phyloP scores from a whole-genome alignment of 2,329 filamentous ascomycete species.

The Phaeosphaeria sp. region DNA sequence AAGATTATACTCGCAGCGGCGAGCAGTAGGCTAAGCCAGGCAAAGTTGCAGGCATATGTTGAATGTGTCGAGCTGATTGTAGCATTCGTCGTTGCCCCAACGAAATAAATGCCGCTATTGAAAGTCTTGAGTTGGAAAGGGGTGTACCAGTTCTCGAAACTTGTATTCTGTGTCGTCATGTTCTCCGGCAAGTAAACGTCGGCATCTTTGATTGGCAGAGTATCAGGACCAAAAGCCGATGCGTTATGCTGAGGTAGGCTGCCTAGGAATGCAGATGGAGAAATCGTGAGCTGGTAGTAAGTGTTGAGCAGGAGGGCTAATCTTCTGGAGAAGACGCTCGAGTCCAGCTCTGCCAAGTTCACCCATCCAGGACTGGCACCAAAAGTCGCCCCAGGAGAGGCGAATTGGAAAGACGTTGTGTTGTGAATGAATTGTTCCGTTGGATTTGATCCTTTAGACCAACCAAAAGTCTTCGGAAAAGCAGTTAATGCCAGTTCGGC shows the following conservation, averaged over 20 bases:
- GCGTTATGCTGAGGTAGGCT: slow-evolving; percentile 26
- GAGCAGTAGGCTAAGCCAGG: slow-evolving; percentile 37
- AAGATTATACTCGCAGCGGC: slow-evolving; percentile 24
- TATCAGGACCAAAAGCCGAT: slow-evolving; percentile 34
- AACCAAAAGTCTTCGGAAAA: slow-evolving; percentile 22
- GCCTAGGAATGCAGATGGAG: slow-evolving; percentile 32
- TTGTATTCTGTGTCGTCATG: slow-evolving; percentile 15
- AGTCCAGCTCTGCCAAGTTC: slow-evolving; percentile 16
- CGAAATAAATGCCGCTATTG: slow-evolving; percentile 20
- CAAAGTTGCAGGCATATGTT: slow-evolving; percentile 36
- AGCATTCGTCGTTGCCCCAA: slow-evolving; percentile 35
- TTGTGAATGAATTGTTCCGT: slow-evolving; percentile 32
- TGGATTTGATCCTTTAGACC: slow-evolving; percentile 20
- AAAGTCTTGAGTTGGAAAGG: slow-evolving; percentile 8
- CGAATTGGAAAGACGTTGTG: slow-evolving; percentile 26
- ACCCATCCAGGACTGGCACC: slow-evolving; percentile 5
- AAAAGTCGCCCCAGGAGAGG: slow-evolving; percentile 12
- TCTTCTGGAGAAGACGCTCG: slow-evolving; percentile 26
- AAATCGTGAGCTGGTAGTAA: slow-evolving; percentile 37
- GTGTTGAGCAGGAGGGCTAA: slow-evolving; percentile 38
- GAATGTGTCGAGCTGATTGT: slow-evolving; percentile 12
- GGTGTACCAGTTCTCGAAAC: slow-evolving; percentile 25
- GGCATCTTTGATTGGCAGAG: slow-evolving; percentile 25
- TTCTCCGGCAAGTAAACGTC: slow-evolving; percentile 30
- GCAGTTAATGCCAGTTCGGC: slow-evolving; percentile 5